Percentiles rank a stretch among this genome's conserved stretches.
phyloP scores from a whole-genome alignment of 805 yeast species.

The Yarrowia keelungensis region DNA sequence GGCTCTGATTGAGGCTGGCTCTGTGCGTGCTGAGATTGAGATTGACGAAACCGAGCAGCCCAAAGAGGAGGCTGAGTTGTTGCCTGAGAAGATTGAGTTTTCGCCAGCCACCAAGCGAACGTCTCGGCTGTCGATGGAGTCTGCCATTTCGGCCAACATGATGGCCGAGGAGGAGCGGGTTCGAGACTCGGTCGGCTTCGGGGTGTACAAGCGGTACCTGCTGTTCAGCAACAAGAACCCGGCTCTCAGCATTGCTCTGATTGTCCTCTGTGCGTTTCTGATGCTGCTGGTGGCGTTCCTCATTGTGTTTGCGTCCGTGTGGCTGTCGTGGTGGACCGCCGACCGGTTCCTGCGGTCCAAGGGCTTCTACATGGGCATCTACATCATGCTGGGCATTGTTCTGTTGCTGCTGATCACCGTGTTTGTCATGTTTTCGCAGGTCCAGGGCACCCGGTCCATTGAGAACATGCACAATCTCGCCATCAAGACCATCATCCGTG shows the following conservation, averaged over 20 bases:
- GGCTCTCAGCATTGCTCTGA: slow-evolving; percentile 54
- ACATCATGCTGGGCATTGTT: slow-evolving; percentile 56
- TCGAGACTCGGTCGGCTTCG: slow-evolving; percentile 44
- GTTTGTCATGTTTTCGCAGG: slow-evolving; percentile 42
- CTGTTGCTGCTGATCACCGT: slow-evolving; percentile 56
- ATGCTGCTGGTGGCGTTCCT: slow-evolving; percentile 17
- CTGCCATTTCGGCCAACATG: slow-evolving; percentile 21
- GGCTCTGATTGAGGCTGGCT: slow-evolving; percentile 51
- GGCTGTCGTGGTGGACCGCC: slow-evolving; percentile 77
- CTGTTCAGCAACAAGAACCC: slow-evolving; percentile 51
- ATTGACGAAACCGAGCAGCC: background rate
- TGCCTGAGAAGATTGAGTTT: background rate
- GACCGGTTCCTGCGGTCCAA: slow-evolving; percentile 44
- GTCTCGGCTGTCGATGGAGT: slow-evolving; percentile 37
- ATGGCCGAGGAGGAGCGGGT: slow-evolving; percentile 40
- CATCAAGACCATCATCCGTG: slow-evolving; percentile 70
- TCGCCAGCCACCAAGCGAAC: background rate
- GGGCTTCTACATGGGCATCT: slow-evolving; percentile 68
- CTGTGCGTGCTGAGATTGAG: slow-evolving; percentile 4
- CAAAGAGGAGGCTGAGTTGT: background rate
- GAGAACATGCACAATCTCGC: slow-evolving; percentile 65
- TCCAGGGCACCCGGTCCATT: slow-evolving; percentile 18
- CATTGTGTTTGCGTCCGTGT: slow-evolving; percentile 55
- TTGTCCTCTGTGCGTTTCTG: slow-evolving; percentile 48
- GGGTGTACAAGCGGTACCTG: slow-evolving; percentile 60